phyloP scores from a whole-genome alignment of 768 basidiomycete species.

The Galerina sulciceps region DNA sequence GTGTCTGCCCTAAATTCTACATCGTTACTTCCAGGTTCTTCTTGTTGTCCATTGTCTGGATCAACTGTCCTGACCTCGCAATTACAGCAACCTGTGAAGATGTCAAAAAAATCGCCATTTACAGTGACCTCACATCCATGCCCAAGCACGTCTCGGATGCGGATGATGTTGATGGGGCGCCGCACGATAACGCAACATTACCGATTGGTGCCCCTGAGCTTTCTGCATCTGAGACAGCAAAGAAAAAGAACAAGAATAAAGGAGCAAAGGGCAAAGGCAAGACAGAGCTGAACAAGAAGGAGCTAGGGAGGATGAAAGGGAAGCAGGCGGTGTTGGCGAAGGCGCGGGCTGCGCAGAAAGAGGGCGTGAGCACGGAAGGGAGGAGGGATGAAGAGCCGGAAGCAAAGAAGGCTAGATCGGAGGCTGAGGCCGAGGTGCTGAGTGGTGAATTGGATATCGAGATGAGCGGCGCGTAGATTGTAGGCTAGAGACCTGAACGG shows the following conservation, averaged over 20 bases:
- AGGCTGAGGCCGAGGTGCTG: conserved; percentile 6
- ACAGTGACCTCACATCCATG: conserved; percentile 56
- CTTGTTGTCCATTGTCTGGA: background rate
- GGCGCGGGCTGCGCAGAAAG: conserved; percentile 25
- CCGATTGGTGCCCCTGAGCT: conserved; percentile 29
- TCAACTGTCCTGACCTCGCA: background rate
- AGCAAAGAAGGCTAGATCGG: conserved; percentile 40
- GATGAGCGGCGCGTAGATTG: conserved; percentile 18
- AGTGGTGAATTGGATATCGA: conserved; percentile 14
- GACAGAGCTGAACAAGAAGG: conserved; percentile 45
- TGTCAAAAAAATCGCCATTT: conserved; percentile 61
- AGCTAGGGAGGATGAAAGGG: conserved; percentile 53
- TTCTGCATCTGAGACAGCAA: conserved; percentile 25
- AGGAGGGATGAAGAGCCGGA: conserved; percentile 31
- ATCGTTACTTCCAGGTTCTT: conserved; percentile 52
- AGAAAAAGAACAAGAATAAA: background rate
- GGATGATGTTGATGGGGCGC: background rate
- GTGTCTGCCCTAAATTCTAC: conserved; percentile 49
- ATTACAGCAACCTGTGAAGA: conserved; percentile 50
- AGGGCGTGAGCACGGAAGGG: conserved; percentile 22
- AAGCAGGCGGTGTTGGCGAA: conserved; percentile 48
- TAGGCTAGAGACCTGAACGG: background rate
- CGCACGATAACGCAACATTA: conserved; percentile 2
- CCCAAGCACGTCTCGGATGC: conserved; percentile 51
- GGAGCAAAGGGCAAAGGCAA: conserved; percentile 17